Evolutionary conservation across 805 yeast genomes (phyloP), one percentile per base, ranked within the genome.

Genomic region (Wickerhamiella dianesei): DNA sequence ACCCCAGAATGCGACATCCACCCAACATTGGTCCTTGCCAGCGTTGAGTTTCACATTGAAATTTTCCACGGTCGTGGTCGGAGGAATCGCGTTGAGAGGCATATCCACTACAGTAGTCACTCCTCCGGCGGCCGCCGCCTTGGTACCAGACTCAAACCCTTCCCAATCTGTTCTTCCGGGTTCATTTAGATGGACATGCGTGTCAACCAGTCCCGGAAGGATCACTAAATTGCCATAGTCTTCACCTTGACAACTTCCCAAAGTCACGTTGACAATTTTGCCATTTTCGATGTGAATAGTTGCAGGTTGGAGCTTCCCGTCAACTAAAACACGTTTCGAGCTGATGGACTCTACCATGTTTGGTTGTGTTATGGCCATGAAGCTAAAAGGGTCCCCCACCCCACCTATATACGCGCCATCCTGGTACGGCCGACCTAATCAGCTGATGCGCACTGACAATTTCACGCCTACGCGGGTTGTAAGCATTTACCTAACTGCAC

Each of bases 131-230:
- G 94, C 94, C 1, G 96, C 96, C 2, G 95, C 83, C 60, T 80
- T 80, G 0, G 97, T 89, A 1, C 97, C 97, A 0, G 95, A 81
- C 20, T 79, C 95, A 62, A 89, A 88, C 1, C 97, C 97, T 64
- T 88, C 97, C 97, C 97, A 88, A 51, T 86, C 94, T 1, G 96
- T 88, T 56, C 97, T 71, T 9, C 97, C 97, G 0, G 97, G 97
- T 56, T 89, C 97, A 63, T 88, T 88, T 55, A 88, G 68, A 59
- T 88, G 97, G 29, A 88, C 97, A 62, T 88, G 97, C 6, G 94
- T 74, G 59, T 88, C 97, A 3, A 88, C 95, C 22, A 88, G 71
- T 0, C 97, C 97, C 0, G 97, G 96, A 68, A 89, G 68, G n/a
- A 88, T 72, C 35, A 74, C 74, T 19, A 69, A 61, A 1, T 92